phyloP scores from a whole-genome alignment of 768 basidiomycete species.

The Suillus subluteus region DNA sequence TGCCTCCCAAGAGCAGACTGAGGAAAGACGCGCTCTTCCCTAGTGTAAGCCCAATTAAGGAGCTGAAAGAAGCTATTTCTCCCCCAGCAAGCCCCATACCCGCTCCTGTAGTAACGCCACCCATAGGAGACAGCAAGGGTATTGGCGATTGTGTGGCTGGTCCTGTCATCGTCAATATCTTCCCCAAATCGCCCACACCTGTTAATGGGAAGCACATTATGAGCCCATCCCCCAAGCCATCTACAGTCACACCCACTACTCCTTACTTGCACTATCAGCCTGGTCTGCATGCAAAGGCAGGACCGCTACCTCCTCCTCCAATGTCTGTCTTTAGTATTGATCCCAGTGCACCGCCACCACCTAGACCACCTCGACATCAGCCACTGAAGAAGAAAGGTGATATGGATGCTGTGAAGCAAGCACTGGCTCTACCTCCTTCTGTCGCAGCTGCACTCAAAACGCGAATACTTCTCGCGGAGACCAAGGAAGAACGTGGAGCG shows the following conservation, averaged over 20 bases:
- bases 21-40: constrained; percentile 39
- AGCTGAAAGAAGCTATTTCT: constrained; percentile 24
- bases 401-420: constrained; percentile 60
- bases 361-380: constrained; percentile 65
- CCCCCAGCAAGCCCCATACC: constrained; percentile 9
- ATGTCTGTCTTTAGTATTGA: constrained; percentile 55
- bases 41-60: constrained; percentile 32
- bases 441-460: constrained; percentile 47
- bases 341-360: constrained; percentile 51
- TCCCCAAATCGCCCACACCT: constrained; percentile 35
- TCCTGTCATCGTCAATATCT: constrained; percentile 59
- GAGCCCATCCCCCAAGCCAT: constrained; percentile 29
- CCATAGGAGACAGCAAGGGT: constrained; percentile 64
- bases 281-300: constrained; percentile 70
- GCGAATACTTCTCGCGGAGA: neutral
- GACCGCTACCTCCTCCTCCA: constrained; percentile 74
- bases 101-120: constrained; percentile 53
- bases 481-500: neutral
- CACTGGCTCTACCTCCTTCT: constrained; percentile 60
- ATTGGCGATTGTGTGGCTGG: constrained; percentile 63
- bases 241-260: constrained; percentile 31
- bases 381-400: constrained; percentile 53
- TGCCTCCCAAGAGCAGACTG: constrained; percentile 25
- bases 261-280: constrained; percentile 66
- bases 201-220: neutral